Base-by-base conservation (phyloP, 345 rosid genomes). In the Eucalyptus marginata region DNA sequence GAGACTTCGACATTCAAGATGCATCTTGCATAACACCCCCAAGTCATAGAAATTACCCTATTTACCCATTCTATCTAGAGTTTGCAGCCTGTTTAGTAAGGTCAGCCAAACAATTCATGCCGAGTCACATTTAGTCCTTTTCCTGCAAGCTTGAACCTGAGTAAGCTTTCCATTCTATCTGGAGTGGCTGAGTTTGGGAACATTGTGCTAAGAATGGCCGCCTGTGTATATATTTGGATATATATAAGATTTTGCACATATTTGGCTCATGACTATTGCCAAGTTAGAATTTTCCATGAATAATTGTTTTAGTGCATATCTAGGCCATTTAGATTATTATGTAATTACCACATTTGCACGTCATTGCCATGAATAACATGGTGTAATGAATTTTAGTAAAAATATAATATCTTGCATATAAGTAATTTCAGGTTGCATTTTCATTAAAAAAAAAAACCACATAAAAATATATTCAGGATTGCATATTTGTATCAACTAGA, bases 321-420 rank as follows among this genome's bases (percentile, higher is more conserved):
- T 58, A 58, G 66, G 66, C 66, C 13, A 58, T 25, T 11, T 0
- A 58, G 13, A 2, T 58, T 58, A 25, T 58, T 58, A 58, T 58
- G 29, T 11, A 58, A 5, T 24, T 58, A 0, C n/a, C 7, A 5
- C 66, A 58, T 25, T 25, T 25, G 66, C 66, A 58, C 27, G 27
- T 8, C 27, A 56, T 56, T 56, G 1, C 66, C 66, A 58, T 58
- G 0, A 2, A 58, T 25, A 12, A 58, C 3, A 58, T 58, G 2
- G 0, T 0, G 6, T 58, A 25, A 25, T 25, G 66, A 25, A 25
- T 10, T 58, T 0, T 10, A 56, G 29, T 22, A 56, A 56, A 56
- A 56, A 10, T 25, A 11, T 58, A 5, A 58, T 58, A 58, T 58
- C n/a, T 11, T 58, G 66, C 7, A 58, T 1, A 5, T 20, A 1